These are phyloP conservation scores for Penicillium lividum DNA, from an alignment of 495 filamentous ascomycete genomes.

Conservation along the genomic window DNA sequence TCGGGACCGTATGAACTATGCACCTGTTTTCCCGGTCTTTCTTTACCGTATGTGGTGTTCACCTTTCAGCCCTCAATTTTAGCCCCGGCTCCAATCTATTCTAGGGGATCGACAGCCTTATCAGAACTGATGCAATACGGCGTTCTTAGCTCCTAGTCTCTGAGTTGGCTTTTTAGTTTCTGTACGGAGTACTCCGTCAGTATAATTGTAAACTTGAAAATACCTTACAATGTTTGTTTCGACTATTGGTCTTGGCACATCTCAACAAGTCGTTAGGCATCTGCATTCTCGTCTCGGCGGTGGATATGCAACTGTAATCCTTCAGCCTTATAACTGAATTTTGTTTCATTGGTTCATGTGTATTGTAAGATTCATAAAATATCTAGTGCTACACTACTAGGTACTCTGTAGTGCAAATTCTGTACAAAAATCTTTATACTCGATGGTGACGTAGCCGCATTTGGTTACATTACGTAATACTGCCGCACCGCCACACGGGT, in stretches of 20 bases:
- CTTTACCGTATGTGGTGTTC: neutral
- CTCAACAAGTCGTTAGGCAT: constrained; percentile 15
- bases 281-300: constrained; percentile 16
- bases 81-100: constrained; percentile 7
- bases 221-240: neutral
- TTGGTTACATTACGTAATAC: constrained; percentile 15
- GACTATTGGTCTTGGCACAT: constrained; percentile 16
- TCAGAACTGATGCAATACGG: neutral
- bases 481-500: constrained; percentile 21
- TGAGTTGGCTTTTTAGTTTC: neutral
- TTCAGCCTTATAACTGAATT: constrained; percentile 9
- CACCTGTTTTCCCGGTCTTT: neutral
- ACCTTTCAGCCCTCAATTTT: neutral
- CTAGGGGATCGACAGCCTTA: constrained; percentile 3
- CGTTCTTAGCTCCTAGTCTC: neutral
- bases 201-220: neutral
- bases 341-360: neutral
- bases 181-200: too few relatives aligned
- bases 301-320: constrained; percentile 1
- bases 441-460: constrained; percentile 29
- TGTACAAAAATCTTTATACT: neutral
- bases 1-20: neutral
- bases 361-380: neutral
- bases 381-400: too few relatives aligned
- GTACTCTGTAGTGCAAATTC: neutral